Base-by-base conservation (phyloP, 139 green algal species). In the Chlorella ohadii region DNA sequence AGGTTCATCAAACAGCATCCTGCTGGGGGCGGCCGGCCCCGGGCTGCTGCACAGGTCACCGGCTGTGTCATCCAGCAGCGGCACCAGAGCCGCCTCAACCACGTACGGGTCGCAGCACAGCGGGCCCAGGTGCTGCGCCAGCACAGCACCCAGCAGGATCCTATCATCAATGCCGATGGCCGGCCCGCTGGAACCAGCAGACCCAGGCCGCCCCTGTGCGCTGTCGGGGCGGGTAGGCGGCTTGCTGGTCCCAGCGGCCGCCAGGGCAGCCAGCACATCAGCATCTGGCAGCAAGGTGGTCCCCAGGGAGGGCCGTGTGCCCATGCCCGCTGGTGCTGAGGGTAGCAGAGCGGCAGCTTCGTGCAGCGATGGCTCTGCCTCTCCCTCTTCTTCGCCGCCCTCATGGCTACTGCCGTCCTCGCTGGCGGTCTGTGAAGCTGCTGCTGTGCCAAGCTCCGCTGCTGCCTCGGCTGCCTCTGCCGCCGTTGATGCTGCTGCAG, bases 111-210 rank as follows among this genome's bases (percentile, higher is more conserved):
- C 78, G 31, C 73, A 74, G 78, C 78, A 83, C 19, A 83, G 38
- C 1, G 78, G 78, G 3, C 78, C 72, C 55, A 82, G 39, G 79
- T 75, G 38, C 38, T 33, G 19, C 4, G 70, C 85, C 78, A 88
- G 56, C 70, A 83, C 36, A 2, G 66, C 44, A 4, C 80, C 85
- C 65, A 87, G 80, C 64, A 88, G 79, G 64, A 87, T 55, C 9
- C 82, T 31, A 1, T 88, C 85, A 38, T 86, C 84, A 0, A 38
- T 38, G n/a, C 38, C 0, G 15, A 85, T 57, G 25, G 79, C 76
- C 0, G 66, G 33, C 16, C 38, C 66, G 19, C 31, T 31, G 22
- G 51, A 9, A 20, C 51, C 51, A 59, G 51, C 51, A 59, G 51
- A 59, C 11, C 51, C 15, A 13, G 51, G 51, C 51, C 51, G 51